Evolutionary conservation across 2,329 filamentous ascomycete species (phyloP).

Genomic region (Ilyonectria mors-panacis): DNA sequence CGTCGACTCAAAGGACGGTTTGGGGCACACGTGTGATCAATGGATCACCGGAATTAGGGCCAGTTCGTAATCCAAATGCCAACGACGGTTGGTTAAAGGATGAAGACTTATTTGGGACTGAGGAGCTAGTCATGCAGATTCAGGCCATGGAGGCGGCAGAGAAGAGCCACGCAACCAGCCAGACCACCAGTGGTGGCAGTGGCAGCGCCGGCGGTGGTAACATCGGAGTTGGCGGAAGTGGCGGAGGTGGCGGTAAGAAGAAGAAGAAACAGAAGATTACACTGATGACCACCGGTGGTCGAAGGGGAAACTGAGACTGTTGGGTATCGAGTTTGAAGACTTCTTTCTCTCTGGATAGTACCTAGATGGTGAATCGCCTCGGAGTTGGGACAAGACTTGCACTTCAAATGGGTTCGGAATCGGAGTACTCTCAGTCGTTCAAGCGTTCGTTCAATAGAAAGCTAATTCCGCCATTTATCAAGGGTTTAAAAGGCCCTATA

Average conservation of each 20-base stretch:
- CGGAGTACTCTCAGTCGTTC: conserved; percentile 7
- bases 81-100: conserved; percentile 92
- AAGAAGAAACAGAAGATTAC: conserved; percentile 83
- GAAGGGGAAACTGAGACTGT: conserved; percentile 57
- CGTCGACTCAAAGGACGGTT: conserved; percentile 82
- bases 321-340: conserved; percentile 7
- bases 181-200: conserved; percentile 35
- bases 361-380: conserved; percentile 13
- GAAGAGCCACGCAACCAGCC: conserved; percentile 33
- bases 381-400: conserved; percentile 11
- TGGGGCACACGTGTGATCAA: conserved; percentile 89
- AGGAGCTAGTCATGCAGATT: conserved; percentile 73
- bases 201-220: conserved; percentile 44
- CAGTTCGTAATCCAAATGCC: conserved; percentile 45
- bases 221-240: conserved; percentile 51
- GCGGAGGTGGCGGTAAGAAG: conserved; percentile 56
- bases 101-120: conserved; percentile 77
- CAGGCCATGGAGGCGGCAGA: conserved; percentile 65
- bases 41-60: conserved; percentile 68
- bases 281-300: conserved; percentile 77
- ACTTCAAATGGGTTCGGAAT: conserved; percentile 1
- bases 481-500: not conserved
- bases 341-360: not conserved
- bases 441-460: conserved; percentile 8
- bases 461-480: not conserved